Conservation (phyloP, 768 basidiomycete genomes). For the Mrakia gelida region DNA sequence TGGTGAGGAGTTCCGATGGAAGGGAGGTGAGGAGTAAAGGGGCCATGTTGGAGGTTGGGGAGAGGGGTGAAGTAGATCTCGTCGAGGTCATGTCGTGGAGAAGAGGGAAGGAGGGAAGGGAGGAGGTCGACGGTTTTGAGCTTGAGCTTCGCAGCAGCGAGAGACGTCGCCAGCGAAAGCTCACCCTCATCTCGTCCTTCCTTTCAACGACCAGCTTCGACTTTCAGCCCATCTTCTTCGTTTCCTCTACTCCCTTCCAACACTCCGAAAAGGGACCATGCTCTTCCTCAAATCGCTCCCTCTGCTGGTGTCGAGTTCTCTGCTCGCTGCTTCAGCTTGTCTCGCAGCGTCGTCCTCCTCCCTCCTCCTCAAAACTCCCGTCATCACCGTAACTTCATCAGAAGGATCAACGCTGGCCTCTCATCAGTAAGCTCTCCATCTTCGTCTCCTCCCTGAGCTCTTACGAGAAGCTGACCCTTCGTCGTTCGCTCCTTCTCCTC, state of each 20-base stretch:
- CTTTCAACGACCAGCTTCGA: neutral
- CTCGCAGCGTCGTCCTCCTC: neutral
- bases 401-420: conserved; percentile 19
- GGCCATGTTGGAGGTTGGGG: neutral
- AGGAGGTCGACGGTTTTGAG: neutral
- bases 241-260: too few relatives aligned
- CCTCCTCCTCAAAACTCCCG: conserved; percentile 2
- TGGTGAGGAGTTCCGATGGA: conserved; percentile 24
- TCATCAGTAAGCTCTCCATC: conserved; percentile 1
- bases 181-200: neutral
- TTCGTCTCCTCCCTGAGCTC: neutral
- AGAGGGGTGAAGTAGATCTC: neutral
- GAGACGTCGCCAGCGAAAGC: conserved; percentile 7
- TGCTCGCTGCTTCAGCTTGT: neutral
- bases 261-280: neutral
- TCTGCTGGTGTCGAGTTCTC: neutral
- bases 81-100: neutral
- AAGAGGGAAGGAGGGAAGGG: neutral
- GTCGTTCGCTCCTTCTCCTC: neutral
- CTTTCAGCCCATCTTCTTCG: neutral
- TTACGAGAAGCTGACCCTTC: neutral
- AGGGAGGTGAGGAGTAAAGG: neutral
- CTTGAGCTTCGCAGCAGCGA: neutral
- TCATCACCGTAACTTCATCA: conserved; percentile 16
- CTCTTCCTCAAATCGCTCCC: conserved; percentile 2